These are phyloP conservation scores for Sanghuangporus weigelae DNA, from an alignment of 1,284 basidiomycete species.

Conservation along the genomic window DNA sequence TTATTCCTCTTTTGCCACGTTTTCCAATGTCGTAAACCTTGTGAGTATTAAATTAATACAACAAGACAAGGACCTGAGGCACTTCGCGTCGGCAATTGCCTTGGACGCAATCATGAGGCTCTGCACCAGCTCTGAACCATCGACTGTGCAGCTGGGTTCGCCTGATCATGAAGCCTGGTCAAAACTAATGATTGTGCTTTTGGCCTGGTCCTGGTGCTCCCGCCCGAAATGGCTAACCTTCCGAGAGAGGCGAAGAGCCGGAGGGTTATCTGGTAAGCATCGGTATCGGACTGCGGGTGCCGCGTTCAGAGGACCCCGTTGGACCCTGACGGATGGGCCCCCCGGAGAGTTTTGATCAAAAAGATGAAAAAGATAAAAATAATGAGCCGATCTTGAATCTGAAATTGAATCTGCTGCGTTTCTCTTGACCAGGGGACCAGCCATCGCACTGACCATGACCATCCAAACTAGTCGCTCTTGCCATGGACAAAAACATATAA, in stretches of 20 bases:
- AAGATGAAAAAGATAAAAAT: background rate
- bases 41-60: background rate
- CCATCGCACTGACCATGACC: background rate
- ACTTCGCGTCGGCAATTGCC: background rate
- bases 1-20: background rate
- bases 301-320: background rate
- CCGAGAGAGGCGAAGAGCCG: slow-evolving; percentile 1
- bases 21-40: background rate
- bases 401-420: slow-evolving; percentile 1
- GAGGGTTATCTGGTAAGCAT: background rate
- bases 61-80: background rate
- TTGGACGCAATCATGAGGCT: background rate
- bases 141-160: background rate
- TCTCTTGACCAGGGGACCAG: background rate
- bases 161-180: background rate
- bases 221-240: background rate
- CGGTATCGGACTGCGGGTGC: background rate
- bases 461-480: background rate
- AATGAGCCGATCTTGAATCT: background rate
- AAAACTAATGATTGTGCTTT: background rate
- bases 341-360: background rate
- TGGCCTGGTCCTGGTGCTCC: background rate
- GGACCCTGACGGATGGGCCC: background rate
- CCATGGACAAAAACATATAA: slow-evolving; percentile 1
- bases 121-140: background rate